A percentile compares a stretch with the other conserved stretches of the same genome.
Evolutionary conservation across 768 basidiomycete genomes (phyloP).

Genomic region (Serendipita sp.): DNA sequence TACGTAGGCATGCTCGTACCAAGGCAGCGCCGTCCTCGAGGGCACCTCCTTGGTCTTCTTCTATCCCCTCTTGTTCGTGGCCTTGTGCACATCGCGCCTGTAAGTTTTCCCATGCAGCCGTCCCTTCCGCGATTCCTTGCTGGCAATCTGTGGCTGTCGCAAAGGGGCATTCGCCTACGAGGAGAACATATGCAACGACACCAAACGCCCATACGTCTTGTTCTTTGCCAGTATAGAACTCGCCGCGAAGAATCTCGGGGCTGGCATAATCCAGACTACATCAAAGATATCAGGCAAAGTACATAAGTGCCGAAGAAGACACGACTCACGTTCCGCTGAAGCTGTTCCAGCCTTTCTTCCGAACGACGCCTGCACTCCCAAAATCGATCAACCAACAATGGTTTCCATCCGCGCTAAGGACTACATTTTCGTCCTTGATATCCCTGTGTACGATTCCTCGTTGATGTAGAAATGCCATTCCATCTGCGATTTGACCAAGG

Average conservation of each 20-base stretch:
- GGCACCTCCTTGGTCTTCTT: constrained; percentile 66
- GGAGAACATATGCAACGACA: constrained; percentile 87
- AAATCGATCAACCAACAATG: constrained; percentile 92
- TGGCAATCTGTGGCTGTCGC: constrained; percentile 82
- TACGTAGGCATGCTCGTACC: constrained; percentile 66
- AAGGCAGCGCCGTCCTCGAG: constrained; percentile 74
- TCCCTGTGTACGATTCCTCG: constrained; percentile 95
- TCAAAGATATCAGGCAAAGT: constrained; percentile 7
- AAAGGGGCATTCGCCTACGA: constrained; percentile 85
- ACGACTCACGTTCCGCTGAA: constrained; percentile 78
- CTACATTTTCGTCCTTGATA: constrained; percentile 94
- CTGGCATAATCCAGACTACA: constrained; percentile 80
- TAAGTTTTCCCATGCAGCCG: constrained; percentile 50
- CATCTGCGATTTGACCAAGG: constrained; percentile 88
- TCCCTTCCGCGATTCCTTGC: constrained; percentile 38
- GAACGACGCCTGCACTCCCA: constrained; percentile 77
- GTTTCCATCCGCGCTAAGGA: constrained; percentile 53
- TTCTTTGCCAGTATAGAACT: constrained; percentile 87
- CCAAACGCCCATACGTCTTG: constrained; percentile 99
- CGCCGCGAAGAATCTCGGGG: constrained; percentile 89
- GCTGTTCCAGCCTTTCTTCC: constrained; percentile 74
- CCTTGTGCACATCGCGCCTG: constrained; percentile 68
- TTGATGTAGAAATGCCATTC: constrained; percentile 70
- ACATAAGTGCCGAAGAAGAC: constrained; percentile 7
- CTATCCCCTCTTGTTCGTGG: constrained; percentile 56